Evolutionary conservation across 768 basidiomycete genomes (phyloP).

Genomic region (Boletus rubropictus): DNA sequence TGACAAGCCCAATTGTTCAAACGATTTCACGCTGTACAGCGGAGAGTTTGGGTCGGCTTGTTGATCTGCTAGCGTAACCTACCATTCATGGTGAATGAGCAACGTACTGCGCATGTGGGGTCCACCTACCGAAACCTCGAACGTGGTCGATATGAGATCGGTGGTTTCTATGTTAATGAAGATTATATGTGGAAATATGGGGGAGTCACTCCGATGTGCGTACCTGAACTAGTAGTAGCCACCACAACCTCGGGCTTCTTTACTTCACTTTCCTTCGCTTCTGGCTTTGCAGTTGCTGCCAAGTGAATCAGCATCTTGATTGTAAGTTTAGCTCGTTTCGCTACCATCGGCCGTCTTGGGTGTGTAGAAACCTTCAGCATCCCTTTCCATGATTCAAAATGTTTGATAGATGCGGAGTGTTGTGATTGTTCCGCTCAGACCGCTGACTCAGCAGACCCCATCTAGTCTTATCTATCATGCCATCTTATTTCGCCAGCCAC

Average conservation of each 20-base stretch:
- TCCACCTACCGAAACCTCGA: constrained; percentile 68
- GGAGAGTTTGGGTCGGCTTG: constrained; percentile 96
- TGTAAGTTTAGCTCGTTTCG: background rate
- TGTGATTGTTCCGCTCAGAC: background rate
- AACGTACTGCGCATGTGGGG: background rate
- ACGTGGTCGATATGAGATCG: constrained; percentile 73
- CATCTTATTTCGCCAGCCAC: constrained; percentile 19
- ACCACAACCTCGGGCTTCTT: constrained; percentile 17
- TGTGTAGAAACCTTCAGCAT: constrained; percentile 75
- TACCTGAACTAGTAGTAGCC: constrained; percentile 20
- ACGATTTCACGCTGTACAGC: constrained; percentile 85
- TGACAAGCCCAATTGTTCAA: constrained; percentile 92
- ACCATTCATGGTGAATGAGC: constrained; percentile 8
- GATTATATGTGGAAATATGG: background rate
- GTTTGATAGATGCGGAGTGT: constrained; percentile 6
- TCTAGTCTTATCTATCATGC: constrained; percentile 20
- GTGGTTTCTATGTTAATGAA: constrained; percentile 27
- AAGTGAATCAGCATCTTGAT: constrained; percentile 7
- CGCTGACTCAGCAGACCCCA: constrained; percentile 24
- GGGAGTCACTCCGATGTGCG: constrained; percentile 2
- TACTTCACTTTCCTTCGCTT: constrained; percentile 26
- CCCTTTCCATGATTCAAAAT: constrained; percentile 52
- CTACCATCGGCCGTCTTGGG: constrained; percentile 43
- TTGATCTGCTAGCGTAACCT: constrained; percentile 96
- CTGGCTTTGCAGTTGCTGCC: constrained; percentile 16